Evolutionary conservation across 768 basidiomycete genomes (phyloP).

Genomic region (Exidia glandulosa): DNA sequence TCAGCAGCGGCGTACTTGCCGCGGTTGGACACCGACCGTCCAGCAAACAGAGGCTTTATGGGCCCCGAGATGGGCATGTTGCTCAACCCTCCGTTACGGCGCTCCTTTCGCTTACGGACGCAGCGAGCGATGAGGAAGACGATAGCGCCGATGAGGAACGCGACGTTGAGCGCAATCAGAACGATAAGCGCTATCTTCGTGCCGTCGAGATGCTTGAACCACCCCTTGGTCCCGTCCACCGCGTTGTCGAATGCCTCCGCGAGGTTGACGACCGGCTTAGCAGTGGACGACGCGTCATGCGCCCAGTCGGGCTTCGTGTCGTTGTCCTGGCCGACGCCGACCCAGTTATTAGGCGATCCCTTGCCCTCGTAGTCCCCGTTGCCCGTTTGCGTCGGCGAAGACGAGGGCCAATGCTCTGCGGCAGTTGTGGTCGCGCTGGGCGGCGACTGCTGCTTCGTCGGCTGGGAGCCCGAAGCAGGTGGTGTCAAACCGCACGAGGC

Average conservation of each 20-base stretch:
- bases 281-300: neutral
- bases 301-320: neutral
- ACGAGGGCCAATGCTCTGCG: too few relatives aligned
- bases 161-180: neutral
- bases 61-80: neutral
- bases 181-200: neutral
- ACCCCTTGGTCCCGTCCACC: neutral
- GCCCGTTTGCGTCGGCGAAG: too few relatives aligned
- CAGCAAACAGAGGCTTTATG: neutral
- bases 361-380: neutral
- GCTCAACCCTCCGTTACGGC: neutral
- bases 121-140: neutral
- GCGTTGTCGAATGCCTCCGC: neutral
- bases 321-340: neutral
- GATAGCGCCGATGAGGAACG: neutral
- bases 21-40: neutral
- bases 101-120: neutral
- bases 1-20: neutral
- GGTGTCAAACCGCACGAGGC: neutral
- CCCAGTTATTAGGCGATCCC: neutral
- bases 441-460: neutral
- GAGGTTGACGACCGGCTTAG: neutral
- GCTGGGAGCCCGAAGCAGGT: neutral
- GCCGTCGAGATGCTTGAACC: neutral
- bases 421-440: too few relatives aligned